These are phyloP conservation scores for Dioscorea dumetorum DNA, from an alignment of 106 monocot genomes.

Conservation along the genomic window DNA sequence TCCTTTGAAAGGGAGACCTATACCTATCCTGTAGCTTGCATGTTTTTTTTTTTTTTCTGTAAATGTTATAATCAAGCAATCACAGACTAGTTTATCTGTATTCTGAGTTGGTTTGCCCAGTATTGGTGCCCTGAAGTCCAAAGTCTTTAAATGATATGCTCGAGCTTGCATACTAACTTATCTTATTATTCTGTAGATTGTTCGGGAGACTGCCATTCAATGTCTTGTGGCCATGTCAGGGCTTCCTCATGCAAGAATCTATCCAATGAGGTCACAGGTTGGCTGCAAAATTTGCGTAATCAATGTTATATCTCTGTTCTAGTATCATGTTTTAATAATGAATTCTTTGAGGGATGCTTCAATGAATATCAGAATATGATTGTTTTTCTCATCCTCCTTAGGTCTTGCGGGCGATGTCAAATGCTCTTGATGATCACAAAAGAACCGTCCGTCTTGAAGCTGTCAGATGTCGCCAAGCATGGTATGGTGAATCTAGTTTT, in stretches of 20 bases:
- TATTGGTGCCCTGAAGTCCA: too few relatives aligned
- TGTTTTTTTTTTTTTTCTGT: too few relatives aligned
- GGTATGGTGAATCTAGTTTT: conserved; percentile 23
- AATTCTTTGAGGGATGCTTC: background rate
- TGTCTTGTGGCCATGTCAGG: conserved; percentile 68
- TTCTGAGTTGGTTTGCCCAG: too few relatives aligned
- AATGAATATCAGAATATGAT: background rate
- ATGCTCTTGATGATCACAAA: conserved; percentile 71
- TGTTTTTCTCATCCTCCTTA: conserved; percentile 16
- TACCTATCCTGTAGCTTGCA: too few relatives aligned
- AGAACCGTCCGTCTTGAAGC: conserved; percentile 81
- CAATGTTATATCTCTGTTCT: background rate
- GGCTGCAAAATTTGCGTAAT: background rate
- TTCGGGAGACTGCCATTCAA: conserved; percentile 86
- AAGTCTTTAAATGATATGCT: too few relatives aligned
- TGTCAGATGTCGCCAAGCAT: conserved; percentile 77
- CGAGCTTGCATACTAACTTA: too few relatives aligned
- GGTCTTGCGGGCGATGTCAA: conserved; percentile 59
- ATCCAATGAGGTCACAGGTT: conserved; percentile 84
- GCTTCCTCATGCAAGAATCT: conserved; percentile 81
- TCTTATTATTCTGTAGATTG: conserved; percentile 38
- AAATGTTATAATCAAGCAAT: too few relatives aligned
- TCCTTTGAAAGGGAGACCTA: too few relatives aligned
- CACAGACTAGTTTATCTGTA: too few relatives aligned
- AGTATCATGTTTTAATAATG: background rate